phyloP scores from a whole-genome alignment of 768 basidiomycete genomes.

The Saitozyma sp. region DNA sequence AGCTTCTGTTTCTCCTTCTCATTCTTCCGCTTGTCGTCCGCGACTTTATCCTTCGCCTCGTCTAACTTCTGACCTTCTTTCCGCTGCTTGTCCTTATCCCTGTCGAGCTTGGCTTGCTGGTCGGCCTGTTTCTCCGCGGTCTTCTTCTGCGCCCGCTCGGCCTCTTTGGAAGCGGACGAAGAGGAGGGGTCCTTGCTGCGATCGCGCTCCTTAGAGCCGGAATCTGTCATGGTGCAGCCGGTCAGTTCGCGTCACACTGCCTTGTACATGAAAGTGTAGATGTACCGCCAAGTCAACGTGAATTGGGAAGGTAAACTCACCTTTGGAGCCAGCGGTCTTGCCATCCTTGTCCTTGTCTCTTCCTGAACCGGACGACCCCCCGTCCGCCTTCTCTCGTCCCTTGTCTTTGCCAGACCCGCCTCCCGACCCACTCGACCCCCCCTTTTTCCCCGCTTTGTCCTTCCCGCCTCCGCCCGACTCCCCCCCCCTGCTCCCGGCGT shows the following conservation, averaged over 20 bases:
- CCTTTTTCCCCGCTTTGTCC: constrained; percentile 4
- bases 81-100: neutral
- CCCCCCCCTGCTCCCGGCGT: too few species aligned
- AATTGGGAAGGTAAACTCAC: too few species aligned
- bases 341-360: constrained; percentile 1
- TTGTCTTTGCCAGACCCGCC: neutral
- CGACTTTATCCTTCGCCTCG: neutral
- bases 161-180: neutral
- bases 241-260: too few species aligned
- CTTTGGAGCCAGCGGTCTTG: neutral
- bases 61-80: neutral
- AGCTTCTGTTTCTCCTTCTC: constrained; percentile 1
- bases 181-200: too few species aligned
- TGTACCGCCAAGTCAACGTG: too few species aligned
- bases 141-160: neutral
- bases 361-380: neutral
- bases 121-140: constrained; percentile 2
- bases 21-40: neutral
- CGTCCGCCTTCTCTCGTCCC: neutral
- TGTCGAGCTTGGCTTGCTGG: neutral
- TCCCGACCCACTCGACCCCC: neutral
- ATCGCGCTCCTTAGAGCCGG: too few species aligned
- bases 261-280: too few species aligned
- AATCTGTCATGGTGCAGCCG: too few species aligned
- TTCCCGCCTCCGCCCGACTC: too few species aligned